A percentile compares a stretch with the other conserved stretches of the same genome.
These are phyloP conservation scores for Paramecium pentaurelia DNA, from an alignment of 73 alveolate genomes.

Conservation along the genomic window DNA sequence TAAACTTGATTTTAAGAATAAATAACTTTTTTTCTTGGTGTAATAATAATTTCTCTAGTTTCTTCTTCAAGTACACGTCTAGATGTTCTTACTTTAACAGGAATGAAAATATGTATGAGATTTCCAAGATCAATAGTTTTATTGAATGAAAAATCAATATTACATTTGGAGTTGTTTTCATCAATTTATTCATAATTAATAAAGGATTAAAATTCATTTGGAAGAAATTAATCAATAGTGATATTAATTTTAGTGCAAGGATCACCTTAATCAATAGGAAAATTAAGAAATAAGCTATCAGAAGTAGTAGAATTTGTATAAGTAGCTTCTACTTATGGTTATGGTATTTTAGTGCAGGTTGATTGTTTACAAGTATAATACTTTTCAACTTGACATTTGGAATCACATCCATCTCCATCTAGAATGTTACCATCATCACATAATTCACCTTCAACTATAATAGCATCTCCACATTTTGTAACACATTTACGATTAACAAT, in stretches of 20 bases:
- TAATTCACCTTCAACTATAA: neutral
- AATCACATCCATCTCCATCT: slow-evolving; percentile 25
- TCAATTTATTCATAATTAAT: neutral
- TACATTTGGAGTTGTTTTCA: neutral
- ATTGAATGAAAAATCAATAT: neutral
- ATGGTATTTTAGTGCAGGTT: neutral
- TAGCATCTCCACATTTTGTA: slow-evolving; percentile 36
- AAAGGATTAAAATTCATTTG: neutral
- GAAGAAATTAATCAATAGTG: neutral
- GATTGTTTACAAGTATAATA: neutral
- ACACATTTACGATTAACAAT: neutral
- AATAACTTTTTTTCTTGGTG: neutral
- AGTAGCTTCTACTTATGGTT: neutral
- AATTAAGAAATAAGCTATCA: neutral
- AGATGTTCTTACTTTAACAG: neutral
- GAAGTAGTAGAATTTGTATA: neutral
- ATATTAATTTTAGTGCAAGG: neutral
- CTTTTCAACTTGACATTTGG: neutral
- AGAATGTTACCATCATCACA: slow-evolving; percentile 33
- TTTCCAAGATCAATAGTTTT: neutral
- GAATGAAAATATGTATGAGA: neutral
- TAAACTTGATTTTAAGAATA: slow-evolving; percentile 28
- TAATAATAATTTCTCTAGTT: neutral
- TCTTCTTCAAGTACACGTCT: neutral
- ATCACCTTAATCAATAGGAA: neutral